Evolutionary conservation across 129 eudicot species (phyloP).

Genomic region (Lactuca sativa): DNA sequence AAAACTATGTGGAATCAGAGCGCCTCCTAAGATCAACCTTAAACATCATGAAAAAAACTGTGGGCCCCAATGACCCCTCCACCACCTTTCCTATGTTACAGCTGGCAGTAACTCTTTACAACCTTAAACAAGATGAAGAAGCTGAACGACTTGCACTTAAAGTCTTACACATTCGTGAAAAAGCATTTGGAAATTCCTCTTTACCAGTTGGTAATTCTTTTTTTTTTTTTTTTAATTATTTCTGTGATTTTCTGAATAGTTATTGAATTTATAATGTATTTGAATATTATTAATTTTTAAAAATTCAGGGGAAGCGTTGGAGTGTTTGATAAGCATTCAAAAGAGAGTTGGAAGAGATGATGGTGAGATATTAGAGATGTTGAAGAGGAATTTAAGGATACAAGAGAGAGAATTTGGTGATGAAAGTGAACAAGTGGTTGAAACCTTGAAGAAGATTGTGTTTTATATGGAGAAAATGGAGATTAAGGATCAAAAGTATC

Average conservation of each 20-base stretch:
- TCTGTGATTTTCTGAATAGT: not conserved
- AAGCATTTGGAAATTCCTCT: constrained; percentile 72
- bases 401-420: constrained; percentile 81
- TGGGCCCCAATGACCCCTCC: constrained; percentile 65
- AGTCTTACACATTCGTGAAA: constrained; percentile 72
- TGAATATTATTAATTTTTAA: not conserved
- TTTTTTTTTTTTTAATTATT: not conserved
- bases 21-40: constrained; percentile 64
- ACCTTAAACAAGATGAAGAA: constrained; percentile 65
- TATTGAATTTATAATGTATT: too few species aligned
- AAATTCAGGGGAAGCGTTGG: constrained; percentile 88
- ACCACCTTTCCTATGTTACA: constrained; percentile 77
- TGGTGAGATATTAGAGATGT: constrained; percentile 49
- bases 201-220: constrained; percentile 79
- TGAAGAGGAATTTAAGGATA: constrained; percentile 67
- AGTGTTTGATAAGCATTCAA: constrained; percentile 80
- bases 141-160: constrained; percentile 72
- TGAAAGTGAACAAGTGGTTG: constrained; percentile 67
- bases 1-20: constrained; percentile 81
- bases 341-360: constrained; percentile 63
- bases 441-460: constrained; percentile 70
- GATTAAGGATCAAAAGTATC: constrained; percentile 53
- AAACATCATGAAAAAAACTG: constrained; percentile 51
- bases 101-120: constrained; percentile 77
- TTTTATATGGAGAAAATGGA: constrained; percentile 75